Evolutionary conservation across 2,329 filamentous ascomycete species (phyloP).

Genomic region (Byssochlamys sp.): DNA sequence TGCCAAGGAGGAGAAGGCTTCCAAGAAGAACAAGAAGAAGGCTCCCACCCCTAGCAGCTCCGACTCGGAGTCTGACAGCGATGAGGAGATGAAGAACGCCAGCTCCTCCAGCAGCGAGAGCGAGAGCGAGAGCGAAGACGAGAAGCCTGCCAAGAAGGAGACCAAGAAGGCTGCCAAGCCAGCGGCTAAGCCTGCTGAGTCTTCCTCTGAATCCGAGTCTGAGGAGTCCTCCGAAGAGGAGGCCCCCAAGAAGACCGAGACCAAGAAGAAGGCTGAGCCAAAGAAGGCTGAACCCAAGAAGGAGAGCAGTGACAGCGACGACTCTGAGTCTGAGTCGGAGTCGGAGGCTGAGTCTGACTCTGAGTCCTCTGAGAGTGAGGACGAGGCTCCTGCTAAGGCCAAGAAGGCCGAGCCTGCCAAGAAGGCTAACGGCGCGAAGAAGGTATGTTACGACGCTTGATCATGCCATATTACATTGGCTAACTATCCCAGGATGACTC

Average conservation of each 20-base stretch:
- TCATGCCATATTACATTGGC: neutral
- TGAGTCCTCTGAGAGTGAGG: constrained; percentile 14
- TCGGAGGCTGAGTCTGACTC: neutral
- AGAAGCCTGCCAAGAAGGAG: constrained; percentile 28
- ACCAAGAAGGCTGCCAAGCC: constrained; percentile 18
- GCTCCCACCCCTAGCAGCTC: constrained; percentile 30
- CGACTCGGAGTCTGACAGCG: constrained; percentile 26
- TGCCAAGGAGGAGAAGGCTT: constrained; percentile 32
- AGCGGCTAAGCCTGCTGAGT: constrained; percentile 18
- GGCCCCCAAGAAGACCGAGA: constrained; percentile 9
- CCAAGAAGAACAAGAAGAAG: constrained; percentile 36
- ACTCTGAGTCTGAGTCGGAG: constrained; percentile 20
- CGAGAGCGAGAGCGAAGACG: constrained; percentile 24
- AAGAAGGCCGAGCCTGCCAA: constrained; percentile 9
- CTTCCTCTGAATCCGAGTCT: constrained; percentile 24
- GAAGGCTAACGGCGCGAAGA: constrained; percentile 1
- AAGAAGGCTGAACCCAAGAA: constrained; percentile 1
- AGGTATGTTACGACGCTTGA: constrained; percentile 1
- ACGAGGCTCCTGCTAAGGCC: constrained; percentile 9
- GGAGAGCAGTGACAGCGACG: constrained; percentile 9
- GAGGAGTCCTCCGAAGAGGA: constrained; percentile 19
- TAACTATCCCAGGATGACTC: constrained; percentile 5
- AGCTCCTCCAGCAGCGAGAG: constrained; percentile 23
- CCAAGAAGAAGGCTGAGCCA: constrained; percentile 12
- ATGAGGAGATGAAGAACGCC: constrained; percentile 28